Evolutionary conservation across 2,329 filamentous ascomycete species (phyloP).

Genomic region (Aspergillus sp.): DNA sequence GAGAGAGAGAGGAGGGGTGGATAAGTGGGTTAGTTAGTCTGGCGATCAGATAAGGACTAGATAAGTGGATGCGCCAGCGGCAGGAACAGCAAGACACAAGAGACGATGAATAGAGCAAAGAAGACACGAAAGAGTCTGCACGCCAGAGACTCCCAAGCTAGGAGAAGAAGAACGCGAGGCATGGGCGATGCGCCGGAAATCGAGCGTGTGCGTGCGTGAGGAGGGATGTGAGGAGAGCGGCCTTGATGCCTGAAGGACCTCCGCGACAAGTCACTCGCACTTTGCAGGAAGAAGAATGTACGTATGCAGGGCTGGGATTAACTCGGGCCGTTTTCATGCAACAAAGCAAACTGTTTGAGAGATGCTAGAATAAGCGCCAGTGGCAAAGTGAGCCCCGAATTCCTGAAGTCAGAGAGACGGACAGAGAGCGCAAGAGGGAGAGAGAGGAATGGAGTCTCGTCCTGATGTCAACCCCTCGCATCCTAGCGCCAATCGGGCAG

Average conservation of each 20-base stretch:
- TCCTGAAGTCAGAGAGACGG: background rate
- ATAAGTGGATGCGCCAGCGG: constrained; percentile 1
- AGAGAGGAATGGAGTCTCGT: background rate
- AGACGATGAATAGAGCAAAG: constrained; percentile 1
- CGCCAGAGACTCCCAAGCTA: constrained; percentile 2
- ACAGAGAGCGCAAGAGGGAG: background rate
- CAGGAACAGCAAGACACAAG: constrained; percentile 1
- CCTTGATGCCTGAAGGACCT: constrained; percentile 11
- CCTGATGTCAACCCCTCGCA: constrained; percentile 1
- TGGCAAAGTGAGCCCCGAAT: background rate
- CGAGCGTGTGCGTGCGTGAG: too few species aligned
- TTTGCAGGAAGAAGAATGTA: background rate
- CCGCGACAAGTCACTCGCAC: constrained; percentile 11
- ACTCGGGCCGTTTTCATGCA: background rate
- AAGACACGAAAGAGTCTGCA: constrained; percentile 3
- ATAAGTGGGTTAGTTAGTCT: constrained; percentile 10
- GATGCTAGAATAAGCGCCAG: background rate
- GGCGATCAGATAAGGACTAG: constrained; percentile 9
- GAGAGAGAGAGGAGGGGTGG: background rate
- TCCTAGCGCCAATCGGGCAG: background rate
- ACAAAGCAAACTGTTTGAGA: background rate
- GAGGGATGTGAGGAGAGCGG: constrained; percentile 1
- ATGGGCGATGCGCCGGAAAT: constrained; percentile 2
- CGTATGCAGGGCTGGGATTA: background rate
- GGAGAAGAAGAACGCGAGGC: constrained; percentile 7